Evolutionary conservation across 2,329 filamentous ascomycete species (phyloP).

Genomic region (Daldinia eschscholtzii): DNA sequence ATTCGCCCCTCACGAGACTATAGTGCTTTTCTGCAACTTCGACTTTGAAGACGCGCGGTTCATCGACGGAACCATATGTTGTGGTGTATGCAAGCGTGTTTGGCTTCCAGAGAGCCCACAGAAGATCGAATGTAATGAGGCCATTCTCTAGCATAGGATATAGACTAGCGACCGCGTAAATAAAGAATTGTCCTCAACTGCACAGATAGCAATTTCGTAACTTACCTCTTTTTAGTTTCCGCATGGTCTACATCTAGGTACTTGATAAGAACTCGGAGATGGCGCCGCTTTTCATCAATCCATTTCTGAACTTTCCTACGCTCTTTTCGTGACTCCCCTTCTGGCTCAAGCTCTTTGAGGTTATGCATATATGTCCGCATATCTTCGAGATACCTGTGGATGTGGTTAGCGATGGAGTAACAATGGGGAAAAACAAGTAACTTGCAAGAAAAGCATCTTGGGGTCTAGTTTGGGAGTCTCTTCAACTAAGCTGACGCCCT

Average conservation of each 20-base stretch:
- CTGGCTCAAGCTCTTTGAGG: constrained; percentile 69
- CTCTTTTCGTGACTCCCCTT: constrained; percentile 64
- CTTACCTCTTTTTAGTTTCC: constrained; percentile 74
- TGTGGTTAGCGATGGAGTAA: constrained; percentile 21
- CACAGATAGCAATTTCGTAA: not conserved
- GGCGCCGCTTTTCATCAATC: constrained; percentile 68
- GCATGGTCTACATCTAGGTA: constrained; percentile 88
- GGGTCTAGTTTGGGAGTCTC: constrained; percentile 81
- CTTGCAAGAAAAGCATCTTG: constrained; percentile 75
- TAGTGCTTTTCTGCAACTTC: constrained; percentile 79
- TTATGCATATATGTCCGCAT: constrained; percentile 74
- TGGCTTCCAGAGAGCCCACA: constrained; percentile 92
- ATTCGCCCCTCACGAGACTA: constrained; percentile 78
- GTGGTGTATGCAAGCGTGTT: constrained; percentile 82
- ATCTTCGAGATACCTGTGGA: constrained; percentile 78
- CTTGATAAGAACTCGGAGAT: constrained; percentile 78
- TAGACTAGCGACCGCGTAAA: constrained; percentile 62
- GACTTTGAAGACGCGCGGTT: constrained; percentile 85
- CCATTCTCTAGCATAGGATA: constrained; percentile 84
- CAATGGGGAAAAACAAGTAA: constrained; percentile 12
- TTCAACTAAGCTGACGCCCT: constrained; percentile 83
- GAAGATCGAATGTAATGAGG: constrained; percentile 87
- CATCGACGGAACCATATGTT: constrained; percentile 81
- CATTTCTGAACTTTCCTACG: constrained; percentile 72
- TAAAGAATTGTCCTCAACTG: not conserved